phyloP scores from a whole-genome alignment of 1,139 yeast genomes.

The Diutina sp. region DNA sequence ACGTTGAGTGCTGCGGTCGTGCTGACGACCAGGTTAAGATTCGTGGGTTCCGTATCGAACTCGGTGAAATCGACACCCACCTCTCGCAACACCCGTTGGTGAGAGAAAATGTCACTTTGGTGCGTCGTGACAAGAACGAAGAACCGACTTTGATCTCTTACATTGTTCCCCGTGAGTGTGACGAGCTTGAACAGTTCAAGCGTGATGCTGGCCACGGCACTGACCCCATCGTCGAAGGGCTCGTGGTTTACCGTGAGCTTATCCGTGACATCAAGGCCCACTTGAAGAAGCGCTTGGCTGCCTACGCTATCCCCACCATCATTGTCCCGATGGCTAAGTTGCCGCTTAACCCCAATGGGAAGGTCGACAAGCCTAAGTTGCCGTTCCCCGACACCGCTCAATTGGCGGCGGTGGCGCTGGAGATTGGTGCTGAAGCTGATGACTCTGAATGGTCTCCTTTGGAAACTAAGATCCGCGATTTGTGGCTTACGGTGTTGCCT shows the following conservation, averaged over 20 bases:
- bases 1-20: conserved; percentile 96
- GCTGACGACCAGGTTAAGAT: conserved; percentile 99
- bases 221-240: conserved; percentile 69
- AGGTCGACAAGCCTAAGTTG: conserved; percentile 92
- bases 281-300: conserved; percentile 79
- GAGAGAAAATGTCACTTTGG: conserved; percentile 85
- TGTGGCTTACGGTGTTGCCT: conserved; percentile 83
- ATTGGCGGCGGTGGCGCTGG: conserved; percentile 50
- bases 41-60: conserved; percentile 94
- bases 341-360: conserved; percentile 96
- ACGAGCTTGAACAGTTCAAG: conserved; percentile 41
- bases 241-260: conserved; percentile 62
- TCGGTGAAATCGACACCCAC: conserved; percentile 97
- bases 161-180: conserved; percentile 69
- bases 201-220: conserved; percentile 20
- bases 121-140: conserved; percentile 84
- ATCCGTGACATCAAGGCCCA: conserved; percentile 72
- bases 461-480: conserved; percentile 58
- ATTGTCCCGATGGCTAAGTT: conserved; percentile 76
- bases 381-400: conserved; percentile 93
- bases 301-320: conserved; percentile 87
- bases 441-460: conserved; percentile 40
- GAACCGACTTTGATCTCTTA: conserved; percentile 88
- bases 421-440: conserved; percentile 23
- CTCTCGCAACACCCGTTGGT: conserved; percentile 85